Percentiles rank a stretch among this genome's conserved stretches.
Evolutionary conservation across 306 rosid genomes (phyloP).

Genomic region (Casuarina equisetifolia): DNA sequence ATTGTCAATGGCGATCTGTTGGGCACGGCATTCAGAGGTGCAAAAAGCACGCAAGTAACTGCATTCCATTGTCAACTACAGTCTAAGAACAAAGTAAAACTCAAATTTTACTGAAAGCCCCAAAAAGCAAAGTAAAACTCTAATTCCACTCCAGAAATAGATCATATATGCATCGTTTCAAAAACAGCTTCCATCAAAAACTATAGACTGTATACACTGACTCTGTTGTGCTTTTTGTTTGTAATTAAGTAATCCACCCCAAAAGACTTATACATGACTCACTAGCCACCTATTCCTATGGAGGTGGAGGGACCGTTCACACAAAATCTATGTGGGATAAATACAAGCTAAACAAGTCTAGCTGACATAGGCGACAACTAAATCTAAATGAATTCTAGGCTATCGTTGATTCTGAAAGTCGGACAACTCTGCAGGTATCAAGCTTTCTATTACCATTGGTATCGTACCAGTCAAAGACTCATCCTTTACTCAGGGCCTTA

Average conservation of each 20-base stretch:
- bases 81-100: background rate
- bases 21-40: slow-evolving; percentile 20
- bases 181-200: background rate
- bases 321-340: background rate
- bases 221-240: background rate
- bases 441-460: background rate
- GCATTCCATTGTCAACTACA: slow-evolving; percentile 18
- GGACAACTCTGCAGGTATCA: background rate
- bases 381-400: background rate
- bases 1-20: slow-evolving; percentile 16
- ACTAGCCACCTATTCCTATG: too few relatives aligned
- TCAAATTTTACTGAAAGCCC: background rate
- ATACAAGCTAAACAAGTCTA: background rate
- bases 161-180: background rate
- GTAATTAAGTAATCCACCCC: background rate
- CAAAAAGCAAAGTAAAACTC: background rate
- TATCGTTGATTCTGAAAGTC: background rate
- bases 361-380: background rate
- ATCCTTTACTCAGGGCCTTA: background rate
- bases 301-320: too few relatives aligned
- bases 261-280: too few relatives aligned
- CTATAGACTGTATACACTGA: background rate
- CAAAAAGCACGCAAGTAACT: slow-evolving; percentile 34
- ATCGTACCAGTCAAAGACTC: background rate
- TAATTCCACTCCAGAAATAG: background rate